Percentiles rank a stretch among this genome's conserved stretches.
These are phyloP conservation scores for Cystobasidium slooffiae DNA, from an alignment of 1,284 basidiomycete genomes.

Conservation along the genomic window DNA sequence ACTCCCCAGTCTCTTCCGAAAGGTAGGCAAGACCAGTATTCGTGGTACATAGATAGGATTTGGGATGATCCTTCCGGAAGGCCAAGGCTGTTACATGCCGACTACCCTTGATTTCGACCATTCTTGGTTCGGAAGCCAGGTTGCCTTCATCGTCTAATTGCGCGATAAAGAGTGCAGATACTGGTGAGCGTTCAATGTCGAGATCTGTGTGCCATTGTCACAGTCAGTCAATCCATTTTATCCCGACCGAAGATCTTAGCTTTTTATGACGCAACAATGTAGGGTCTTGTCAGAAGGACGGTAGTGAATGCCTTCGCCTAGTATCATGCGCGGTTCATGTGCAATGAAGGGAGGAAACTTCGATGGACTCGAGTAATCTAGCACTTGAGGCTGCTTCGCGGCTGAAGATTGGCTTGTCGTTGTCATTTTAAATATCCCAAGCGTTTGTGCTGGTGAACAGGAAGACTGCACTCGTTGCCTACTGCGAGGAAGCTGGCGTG, in stretches of 20 bases:
- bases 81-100: constrained; percentile 38
- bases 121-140: constrained; percentile 3
- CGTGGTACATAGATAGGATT: constrained; percentile 39
- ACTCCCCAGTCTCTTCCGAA: constrained; percentile 21
- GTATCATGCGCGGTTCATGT: constrained; percentile 43
- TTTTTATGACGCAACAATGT: constrained; percentile 34
- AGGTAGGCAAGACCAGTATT: constrained; percentile 42
- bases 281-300: constrained; percentile 42
- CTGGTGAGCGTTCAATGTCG: constrained; percentile 42
- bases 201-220: constrained; percentile 11
- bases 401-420: neutral
- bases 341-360: constrained; percentile 29
- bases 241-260: neutral
- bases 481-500: too few relatives aligned
- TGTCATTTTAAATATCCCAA: neutral
- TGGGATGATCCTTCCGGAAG: constrained; percentile 24
- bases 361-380: constrained; percentile 9
- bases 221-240: neutral
- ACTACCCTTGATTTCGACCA: constrained; percentile 37
- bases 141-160: constrained; percentile 23
- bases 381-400: constrained; percentile 8
- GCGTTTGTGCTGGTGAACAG: too few relatives aligned
- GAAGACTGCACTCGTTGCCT: too few relatives aligned
- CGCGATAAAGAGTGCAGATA: constrained; percentile 39
- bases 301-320: constrained; percentile 41